Conservation (phyloP, 352 stramenopile genomes). For the Globisporangium nodosum region DNA sequence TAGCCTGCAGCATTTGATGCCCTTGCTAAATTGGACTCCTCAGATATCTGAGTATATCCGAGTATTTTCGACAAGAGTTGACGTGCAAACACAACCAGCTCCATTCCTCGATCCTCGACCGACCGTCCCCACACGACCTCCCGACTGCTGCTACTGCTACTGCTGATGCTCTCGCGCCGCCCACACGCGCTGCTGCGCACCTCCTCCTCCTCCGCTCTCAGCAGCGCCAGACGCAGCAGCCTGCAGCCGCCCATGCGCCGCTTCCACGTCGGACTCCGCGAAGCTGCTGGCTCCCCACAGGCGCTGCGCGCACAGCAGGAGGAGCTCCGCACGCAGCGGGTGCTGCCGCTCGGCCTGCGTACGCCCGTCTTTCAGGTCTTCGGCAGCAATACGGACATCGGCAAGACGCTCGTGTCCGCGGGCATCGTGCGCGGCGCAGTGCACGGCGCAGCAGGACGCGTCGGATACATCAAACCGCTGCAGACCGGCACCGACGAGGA, state of each 20-base stretch:
- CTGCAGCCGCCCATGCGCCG: not conserved
- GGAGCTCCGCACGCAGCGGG: constrained; percentile 47
- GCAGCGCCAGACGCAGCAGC: not conserved
- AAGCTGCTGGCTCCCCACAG: constrained; percentile 22
- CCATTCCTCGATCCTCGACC: no score
- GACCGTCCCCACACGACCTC: no score
- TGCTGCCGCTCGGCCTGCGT: constrained; percentile 41
- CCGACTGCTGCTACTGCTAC: not conserved
- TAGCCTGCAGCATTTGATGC: no score
- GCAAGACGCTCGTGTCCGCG: constrained; percentile 95
- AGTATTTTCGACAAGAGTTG: no score
- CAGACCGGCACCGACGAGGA: constrained; percentile 87
- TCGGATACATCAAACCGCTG: constrained; percentile 95
- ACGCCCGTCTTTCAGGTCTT: constrained; percentile 90
- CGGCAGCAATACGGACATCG: constrained; percentile 97
- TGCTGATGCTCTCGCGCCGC: constrained; percentile 1
- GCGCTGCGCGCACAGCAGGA: constrained; percentile 39
- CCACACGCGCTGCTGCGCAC: constrained; percentile 1
- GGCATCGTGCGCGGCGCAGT: constrained; percentile 86
- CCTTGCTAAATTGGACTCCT: no score
- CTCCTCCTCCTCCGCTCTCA: not conserved
- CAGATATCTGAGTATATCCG: no score
- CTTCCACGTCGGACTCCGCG: constrained; percentile 47
- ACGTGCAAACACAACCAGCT: no score
- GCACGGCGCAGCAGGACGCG: constrained; percentile 12